Conservation (phyloP, 116 monocot species). For the Thalassia testudinum region DNA sequence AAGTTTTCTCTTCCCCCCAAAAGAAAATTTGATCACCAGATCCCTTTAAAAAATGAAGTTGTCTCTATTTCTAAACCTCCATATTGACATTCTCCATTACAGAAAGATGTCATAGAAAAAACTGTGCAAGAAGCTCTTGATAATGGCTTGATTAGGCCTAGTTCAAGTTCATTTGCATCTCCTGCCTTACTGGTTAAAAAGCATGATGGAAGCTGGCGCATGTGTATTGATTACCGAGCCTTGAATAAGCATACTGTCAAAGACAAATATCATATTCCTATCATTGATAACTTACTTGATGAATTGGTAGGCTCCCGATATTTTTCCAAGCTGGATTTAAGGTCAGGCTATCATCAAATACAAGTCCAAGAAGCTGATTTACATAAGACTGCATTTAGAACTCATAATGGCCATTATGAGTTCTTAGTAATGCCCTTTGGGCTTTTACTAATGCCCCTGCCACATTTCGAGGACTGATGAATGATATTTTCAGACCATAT, state of each 20-base stretch:
- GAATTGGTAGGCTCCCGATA: neutral
- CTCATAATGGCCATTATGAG: neutral
- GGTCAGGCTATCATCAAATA: conserved; percentile 5
- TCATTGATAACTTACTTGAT: neutral
- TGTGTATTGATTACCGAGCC: conserved; percentile 3
- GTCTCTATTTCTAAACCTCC: too few species aligned
- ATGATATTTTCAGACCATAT: too few species aligned
- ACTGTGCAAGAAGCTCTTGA: too few species aligned
- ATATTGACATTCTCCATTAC: too few species aligned
- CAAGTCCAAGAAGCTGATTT: neutral
- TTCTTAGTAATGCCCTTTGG: too few species aligned
- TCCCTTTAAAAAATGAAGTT: too few species aligned
- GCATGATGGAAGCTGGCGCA: neutral
- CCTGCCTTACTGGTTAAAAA: conserved; percentile 1
- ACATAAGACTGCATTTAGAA: neutral
- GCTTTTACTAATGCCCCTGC: neutral
- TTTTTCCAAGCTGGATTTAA: conserved; percentile 1
- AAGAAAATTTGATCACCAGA: too few species aligned
- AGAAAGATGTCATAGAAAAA: too few species aligned
- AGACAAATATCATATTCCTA: neutral
- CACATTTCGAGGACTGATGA: neutral
- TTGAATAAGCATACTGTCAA: neutral
- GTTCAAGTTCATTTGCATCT: neutral
- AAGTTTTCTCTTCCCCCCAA: too few species aligned
- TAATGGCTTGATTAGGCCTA: too few species aligned